Percentiles rank a stretch among this genome's conserved stretches.
These are phyloP conservation scores for Boletus subparvulus DNA, from an alignment of 768 basidiomycete species.

Conservation along the genomic window DNA sequence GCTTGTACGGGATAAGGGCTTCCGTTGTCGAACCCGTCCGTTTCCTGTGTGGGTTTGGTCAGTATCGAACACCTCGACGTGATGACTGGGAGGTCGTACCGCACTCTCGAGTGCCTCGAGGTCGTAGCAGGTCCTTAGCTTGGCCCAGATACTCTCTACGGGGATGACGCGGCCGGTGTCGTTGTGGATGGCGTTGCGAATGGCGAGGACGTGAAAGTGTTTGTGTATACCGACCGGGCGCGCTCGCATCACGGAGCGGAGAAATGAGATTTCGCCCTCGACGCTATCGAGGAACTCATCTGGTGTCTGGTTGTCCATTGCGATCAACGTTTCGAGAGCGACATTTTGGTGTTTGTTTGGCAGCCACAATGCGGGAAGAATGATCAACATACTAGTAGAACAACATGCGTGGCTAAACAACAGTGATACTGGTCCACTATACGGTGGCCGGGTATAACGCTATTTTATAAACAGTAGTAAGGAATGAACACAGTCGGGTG, in stretches of 20 bases:
- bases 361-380: constrained; percentile 6
- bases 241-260: constrained; percentile 76
- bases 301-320: constrained; percentile 32
- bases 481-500: constrained; percentile 20
- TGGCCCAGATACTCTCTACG: constrained; percentile 70
- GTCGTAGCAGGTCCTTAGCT: constrained; percentile 69
- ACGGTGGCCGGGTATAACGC: constrained; percentile 25
- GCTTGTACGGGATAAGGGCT: constrained; percentile 38
- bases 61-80: neutral
- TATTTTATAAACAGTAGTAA: constrained; percentile 29
- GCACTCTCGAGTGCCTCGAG: constrained; percentile 72
- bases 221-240: constrained; percentile 82
- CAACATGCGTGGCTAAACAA: constrained; percentile 26
- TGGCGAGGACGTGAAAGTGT: constrained; percentile 77
- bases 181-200: constrained; percentile 67
- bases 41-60: constrained; percentile 34
- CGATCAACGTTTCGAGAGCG: neutral
- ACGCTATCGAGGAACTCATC: constrained; percentile 62
- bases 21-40: constrained; percentile 47
- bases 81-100: constrained; percentile 25
- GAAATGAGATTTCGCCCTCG: constrained; percentile 83
- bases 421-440: constrained; percentile 8
- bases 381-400: constrained; percentile 13
- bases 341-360: constrained; percentile 23
- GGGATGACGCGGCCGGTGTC: constrained; percentile 64